Conservation (phyloP, 179 eudicot genomes). For the Spinacia oleracea region DNA sequence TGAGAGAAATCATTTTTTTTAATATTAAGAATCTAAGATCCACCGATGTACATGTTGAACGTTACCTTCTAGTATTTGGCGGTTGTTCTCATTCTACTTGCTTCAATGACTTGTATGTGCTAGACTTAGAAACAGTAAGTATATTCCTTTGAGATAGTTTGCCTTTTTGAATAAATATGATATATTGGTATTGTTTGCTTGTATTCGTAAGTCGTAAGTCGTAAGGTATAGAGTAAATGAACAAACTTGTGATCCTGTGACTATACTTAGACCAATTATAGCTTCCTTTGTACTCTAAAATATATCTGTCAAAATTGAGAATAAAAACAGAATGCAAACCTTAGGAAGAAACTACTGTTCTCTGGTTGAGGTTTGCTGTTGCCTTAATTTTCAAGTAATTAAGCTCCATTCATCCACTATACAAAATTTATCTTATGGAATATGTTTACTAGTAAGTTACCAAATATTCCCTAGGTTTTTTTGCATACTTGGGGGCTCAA, state of each 20-base stretch:
- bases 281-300: too few relatives aligned
- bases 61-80: slow-evolving; percentile 81
- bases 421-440: too few relatives aligned
- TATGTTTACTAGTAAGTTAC: too few relatives aligned
- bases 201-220: neutral
- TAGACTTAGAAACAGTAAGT: slow-evolving; percentile 88
- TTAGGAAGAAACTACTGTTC: too few relatives aligned
- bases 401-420: too few relatives aligned
- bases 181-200: neutral
- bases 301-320: too few relatives aligned
- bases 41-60: slow-evolving; percentile 49
- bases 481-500: too few relatives aligned
- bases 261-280: neutral
- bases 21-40: neutral
- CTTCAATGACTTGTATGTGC: slow-evolving; percentile 72
- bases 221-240: neutral
- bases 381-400: too few relatives aligned
- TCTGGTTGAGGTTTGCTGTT: too few relatives aligned
- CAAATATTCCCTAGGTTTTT: too few relatives aligned
- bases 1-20: neutral
- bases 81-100: slow-evolving; percentile 96
- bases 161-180: neutral
- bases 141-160: neutral
- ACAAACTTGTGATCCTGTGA: neutral
- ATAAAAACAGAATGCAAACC: too few relatives aligned